Evolutionary conservation across 2,329 filamentous ascomycete genomes (phyloP).

Genomic region (Cercospora sojina): DNA sequence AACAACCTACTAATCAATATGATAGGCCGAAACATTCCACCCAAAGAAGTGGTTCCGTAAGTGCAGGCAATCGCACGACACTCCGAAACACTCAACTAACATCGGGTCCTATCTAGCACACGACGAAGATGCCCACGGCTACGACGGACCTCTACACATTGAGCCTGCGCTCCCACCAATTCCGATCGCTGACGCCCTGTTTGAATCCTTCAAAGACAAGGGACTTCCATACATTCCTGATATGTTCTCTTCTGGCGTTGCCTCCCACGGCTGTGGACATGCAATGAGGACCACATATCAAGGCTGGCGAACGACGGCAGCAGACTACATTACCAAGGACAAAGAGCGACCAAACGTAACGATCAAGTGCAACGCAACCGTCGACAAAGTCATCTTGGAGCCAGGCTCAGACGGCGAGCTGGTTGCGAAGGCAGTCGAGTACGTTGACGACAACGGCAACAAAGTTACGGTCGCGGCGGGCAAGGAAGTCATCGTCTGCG

Average conservation of each 20-base stretch:
- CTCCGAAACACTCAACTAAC: not conserved
- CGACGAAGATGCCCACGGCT: constrained; percentile 29
- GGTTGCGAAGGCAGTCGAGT: constrained; percentile 47
- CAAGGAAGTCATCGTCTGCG: constrained; percentile 38
- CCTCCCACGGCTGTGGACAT: constrained; percentile 57
- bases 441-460: constrained; percentile 43
- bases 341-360: constrained; percentile 48
- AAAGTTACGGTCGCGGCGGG: constrained; percentile 39
- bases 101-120: constrained; percentile 8
- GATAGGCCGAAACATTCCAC: constrained; percentile 30
- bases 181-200: constrained; percentile 29
- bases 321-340: constrained; percentile 52
- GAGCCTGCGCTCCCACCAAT: constrained; percentile 49
- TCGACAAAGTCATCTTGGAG: constrained; percentile 65
- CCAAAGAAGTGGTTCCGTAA: constrained; percentile 31
- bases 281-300: constrained; percentile 54
- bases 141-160: constrained; percentile 30
- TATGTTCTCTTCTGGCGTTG: constrained; percentile 43
- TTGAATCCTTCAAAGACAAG: constrained; percentile 31
- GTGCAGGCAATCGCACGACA: constrained; percentile 22
- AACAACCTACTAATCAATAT: not conserved
- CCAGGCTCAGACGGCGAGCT: constrained; percentile 51
- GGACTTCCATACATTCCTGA: constrained; percentile 32
- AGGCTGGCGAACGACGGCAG: constrained; percentile 54
- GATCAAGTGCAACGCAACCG: constrained; percentile 44